These are phyloP conservation scores for Cicer cuneatum DNA, from an alignment of 306 rosid species.

Conservation along the genomic window DNA sequence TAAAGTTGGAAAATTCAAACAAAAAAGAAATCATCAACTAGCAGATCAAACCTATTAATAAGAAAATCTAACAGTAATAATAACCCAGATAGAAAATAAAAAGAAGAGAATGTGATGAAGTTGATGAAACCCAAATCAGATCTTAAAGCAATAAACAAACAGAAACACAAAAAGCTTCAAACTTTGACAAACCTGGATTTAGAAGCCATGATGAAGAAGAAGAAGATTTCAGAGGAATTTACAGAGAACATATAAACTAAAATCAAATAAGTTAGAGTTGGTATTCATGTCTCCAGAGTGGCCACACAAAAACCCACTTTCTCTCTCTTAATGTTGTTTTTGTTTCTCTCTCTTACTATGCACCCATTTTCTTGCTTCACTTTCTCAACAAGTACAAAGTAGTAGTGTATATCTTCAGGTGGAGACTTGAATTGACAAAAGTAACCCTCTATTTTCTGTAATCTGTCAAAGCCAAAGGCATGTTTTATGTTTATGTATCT, in stretches of 20 bases:
- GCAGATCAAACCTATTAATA: conserved; percentile 57
- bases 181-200: conserved; percentile 70
- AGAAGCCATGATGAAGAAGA: conserved; percentile 61
- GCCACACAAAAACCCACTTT: conserved; percentile 35
- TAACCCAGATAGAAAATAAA: not conserved
- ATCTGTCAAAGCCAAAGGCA: conserved; percentile 43
- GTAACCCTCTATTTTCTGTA: conserved; percentile 50
- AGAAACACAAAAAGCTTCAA: conserved; percentile 24
- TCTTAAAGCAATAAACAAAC: conserved; percentile 43
- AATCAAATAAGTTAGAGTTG: conserved; percentile 54
- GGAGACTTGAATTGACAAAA: conserved; percentile 48
- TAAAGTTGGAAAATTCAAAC: not conserved
- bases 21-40: conserved; percentile 21
- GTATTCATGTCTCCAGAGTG: conserved; percentile 63
- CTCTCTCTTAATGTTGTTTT: conserved; percentile 7
- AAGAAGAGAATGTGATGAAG: conserved; percentile 19
- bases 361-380: not conserved
- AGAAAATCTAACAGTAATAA: conserved; percentile 30
- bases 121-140: conserved; percentile 55
- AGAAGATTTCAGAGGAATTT: conserved; percentile 43
- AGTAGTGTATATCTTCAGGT: conserved; percentile 23
- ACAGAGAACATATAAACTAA: conserved; percentile 40
- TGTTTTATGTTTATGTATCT: not conserved
- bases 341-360: not conserved
- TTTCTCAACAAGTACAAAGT: conserved; percentile 17